Evolutionary conservation across 306 rosid species (phyloP), one percentile per base, ranked within the genome.

Genomic region (Phaseolus lunatus): DNA sequence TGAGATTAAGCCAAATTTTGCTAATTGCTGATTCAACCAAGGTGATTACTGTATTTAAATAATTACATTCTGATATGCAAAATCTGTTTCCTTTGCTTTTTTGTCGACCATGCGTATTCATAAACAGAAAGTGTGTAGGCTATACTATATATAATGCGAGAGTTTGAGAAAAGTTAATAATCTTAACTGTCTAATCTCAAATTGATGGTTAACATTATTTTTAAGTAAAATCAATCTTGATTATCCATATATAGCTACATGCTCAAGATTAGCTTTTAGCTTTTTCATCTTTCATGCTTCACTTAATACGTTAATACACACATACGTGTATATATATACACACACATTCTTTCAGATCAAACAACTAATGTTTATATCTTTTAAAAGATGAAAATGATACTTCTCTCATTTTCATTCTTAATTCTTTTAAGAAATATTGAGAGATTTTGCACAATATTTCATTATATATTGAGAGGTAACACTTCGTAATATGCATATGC

Each of bases 41-140:
- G 69, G 69, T 62, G 68, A 62, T 57, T 10, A 24, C 65, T 13
- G 67, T 29, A 4, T 62, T 61, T 31, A 62, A 31, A 33, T 31
- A 7, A 7, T 62, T 2, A 1, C 68, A 19, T 29, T 44, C 75
- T 57, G 59, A 54, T 53, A 9, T 72, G 52, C 11, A 15, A 57
- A 70, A 62, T 3, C 61, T 35, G 49, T 65, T 65, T 65, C 70
- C 50, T 10, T n/a, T 64, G 8, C 50, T 35, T 37, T 39, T 37
- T 48, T 7, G 9, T 24, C 9, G 26, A 26, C 19, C 47, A 33
- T 62, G 20, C 22, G n/a, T n/a, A 49, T 20, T 10, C 31, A 49
- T 20, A 3, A 16, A 56, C 3, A 56, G 0, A 56, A 2, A 12
- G 26, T 56, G 15, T 22, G 2, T 56, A 11, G 27, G 13, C 62